A percentile compares a stretch with the other conserved stretches of the same genome.
phyloP scores from a whole-genome alignment of 2,329 filamentous ascomycete genomes.

The Thielaviopsis ethacetica region DNA sequence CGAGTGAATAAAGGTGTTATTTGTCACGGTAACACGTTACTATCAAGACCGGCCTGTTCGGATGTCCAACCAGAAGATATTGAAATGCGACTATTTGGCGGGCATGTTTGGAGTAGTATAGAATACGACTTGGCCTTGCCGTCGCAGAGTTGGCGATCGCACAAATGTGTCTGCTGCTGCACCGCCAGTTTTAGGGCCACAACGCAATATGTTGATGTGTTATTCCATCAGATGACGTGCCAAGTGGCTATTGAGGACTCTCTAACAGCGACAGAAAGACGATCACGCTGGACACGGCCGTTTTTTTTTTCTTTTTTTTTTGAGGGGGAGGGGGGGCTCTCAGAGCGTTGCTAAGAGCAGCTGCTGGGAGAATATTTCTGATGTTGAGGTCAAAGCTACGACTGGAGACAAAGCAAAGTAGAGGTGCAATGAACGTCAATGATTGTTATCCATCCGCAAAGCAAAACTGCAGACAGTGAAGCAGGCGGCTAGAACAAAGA shows the following conservation, averaged over 20 bases:
- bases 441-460: too few relatives aligned
- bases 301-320: neutral
- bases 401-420: too few relatives aligned
- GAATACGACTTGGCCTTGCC: neutral
- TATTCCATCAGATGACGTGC: neutral
- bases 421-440: too few relatives aligned
- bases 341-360: neutral
- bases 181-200: neutral
- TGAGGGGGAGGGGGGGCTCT: too few relatives aligned
- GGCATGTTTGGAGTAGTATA: neutral
- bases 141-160: neutral
- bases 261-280: neutral
- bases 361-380: neutral
- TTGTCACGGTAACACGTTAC: neutral
- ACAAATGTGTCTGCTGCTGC: neutral
- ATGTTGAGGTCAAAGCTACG: too few relatives aligned
- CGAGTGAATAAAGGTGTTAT: neutral
- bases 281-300: neutral
- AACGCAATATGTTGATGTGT: neutral
- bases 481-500: neutral
- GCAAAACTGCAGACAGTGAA: neutral
- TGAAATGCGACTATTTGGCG: neutral
- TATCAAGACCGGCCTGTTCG: neutral
- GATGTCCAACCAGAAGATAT: neutral
- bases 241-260: neutral